These are phyloP conservation scores for Leccinum rimulosum DNA, from an alignment of 768 basidiomycete genomes.

Conservation along the genomic window DNA sequence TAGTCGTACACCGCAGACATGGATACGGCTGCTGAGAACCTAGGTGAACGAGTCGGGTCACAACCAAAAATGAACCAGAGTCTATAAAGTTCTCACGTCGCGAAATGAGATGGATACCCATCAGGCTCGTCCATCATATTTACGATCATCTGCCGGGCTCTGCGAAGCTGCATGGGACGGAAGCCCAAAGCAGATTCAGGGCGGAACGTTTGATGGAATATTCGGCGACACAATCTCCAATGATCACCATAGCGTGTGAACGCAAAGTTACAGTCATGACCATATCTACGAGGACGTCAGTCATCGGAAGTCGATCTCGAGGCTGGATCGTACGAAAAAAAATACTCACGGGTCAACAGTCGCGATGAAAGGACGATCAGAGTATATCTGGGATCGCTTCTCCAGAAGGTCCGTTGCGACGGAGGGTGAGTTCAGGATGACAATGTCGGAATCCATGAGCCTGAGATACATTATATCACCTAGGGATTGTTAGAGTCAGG, in stretches of 20 bases:
- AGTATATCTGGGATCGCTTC: conserved; percentile 42
- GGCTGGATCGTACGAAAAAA: neutral
- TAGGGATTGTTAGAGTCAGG: conserved; percentile 7
- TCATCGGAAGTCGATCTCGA: neutral
- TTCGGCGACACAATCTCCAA: conserved; percentile 1
- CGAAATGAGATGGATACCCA: neutral
- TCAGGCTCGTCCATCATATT: neutral
- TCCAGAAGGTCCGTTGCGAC: conserved; percentile 45
- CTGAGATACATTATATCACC: conserved; percentile 46
- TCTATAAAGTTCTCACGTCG: neutral
- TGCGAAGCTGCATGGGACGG: conserved; percentile 6
- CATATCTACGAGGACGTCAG: conserved; percentile 2
- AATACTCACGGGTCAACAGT: conserved; percentile 4
- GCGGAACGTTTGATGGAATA: conserved; percentile 4
- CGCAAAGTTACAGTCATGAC: conserved; percentile 1
- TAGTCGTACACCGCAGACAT: neutral
- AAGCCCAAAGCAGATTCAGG: neutral
- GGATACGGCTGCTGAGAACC: neutral
- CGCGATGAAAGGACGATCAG: conserved; percentile 25
- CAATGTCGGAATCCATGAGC: conserved; percentile 40
- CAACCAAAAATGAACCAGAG: neutral
- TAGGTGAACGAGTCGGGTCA: neutral
- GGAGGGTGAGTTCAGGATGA: conserved; percentile 43
- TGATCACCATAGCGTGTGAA: conserved; percentile 7
- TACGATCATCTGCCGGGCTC: neutral